Percentiles rank a stretch among this genome's conserved stretches.
phyloP scores from a whole-genome alignment of 805 yeast species.

The Candida saitoana region DNA sequence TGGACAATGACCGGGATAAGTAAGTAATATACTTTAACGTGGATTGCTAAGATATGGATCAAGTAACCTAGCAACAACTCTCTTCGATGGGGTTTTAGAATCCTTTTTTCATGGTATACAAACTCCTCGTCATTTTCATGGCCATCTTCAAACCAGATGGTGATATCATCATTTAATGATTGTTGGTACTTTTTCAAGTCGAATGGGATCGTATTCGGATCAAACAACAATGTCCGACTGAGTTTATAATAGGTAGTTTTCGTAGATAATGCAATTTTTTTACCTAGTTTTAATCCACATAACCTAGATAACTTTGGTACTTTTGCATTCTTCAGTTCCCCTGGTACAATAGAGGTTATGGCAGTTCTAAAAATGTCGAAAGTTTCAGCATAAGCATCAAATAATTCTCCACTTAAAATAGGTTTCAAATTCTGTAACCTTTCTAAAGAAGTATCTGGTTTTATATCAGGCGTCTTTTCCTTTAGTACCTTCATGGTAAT shows the following conservation, averaged over 20 bases:
- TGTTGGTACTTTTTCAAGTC: conserved; percentile 18
- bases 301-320: conserved; percentile 16
- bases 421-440: conserved; percentile 24
- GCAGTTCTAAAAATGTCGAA: conserved; percentile 27
- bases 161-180: conserved; percentile 30
- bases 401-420: conserved; percentile 24
- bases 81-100: conserved; percentile 17
- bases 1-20: conserved; percentile 34
- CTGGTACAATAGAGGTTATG: conserved; percentile 12
- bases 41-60: conserved; percentile 29
- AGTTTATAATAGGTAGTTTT: conserved; percentile 31
- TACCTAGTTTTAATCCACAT: conserved; percentile 26
- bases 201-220: conserved; percentile 22
- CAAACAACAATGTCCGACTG: conserved; percentile 25
- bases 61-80: conserved; percentile 32
- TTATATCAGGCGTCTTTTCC: background rate
- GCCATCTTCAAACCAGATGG: conserved; percentile 29
- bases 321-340: background rate
- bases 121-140: conserved; percentile 38
- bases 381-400: conserved; percentile 26
- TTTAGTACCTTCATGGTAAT: background rate
- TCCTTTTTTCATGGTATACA: conserved; percentile 21
- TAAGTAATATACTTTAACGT: conserved; percentile 24
- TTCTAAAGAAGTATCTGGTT: conserved; percentile 8
- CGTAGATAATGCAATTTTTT: conserved; percentile 30